Base-by-base conservation (phyloP, 768 basidiomycete genomes). In the Tylopilus subfusipes region DNA sequence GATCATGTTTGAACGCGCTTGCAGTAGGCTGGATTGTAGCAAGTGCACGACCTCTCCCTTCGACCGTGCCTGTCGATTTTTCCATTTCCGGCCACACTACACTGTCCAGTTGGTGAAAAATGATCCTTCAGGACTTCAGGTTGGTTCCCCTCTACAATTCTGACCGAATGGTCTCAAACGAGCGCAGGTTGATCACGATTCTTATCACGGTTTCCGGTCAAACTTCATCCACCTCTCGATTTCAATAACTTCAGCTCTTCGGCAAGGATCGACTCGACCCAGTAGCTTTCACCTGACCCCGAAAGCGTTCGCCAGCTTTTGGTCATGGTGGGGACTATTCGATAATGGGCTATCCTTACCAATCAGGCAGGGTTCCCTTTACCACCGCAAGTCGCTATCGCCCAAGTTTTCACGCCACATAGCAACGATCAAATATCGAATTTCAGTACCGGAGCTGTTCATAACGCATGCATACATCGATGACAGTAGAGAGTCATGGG, bases 211-310 rank as follows among this genome's bases (percentile, higher is more conserved):
- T 9, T 97, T 98, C 70, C 86, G 95, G 33, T 96, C 93, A 6
- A 88, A 98, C 71, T 95, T 92, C 67, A 86, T 98, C 44, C 95
- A 98, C 68, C 79, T 95, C 51, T 93, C 93, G 0, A 78, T 93
- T 38, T 97, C 95, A 2, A 73, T 97, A 60, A 81, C 82, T 24
- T 88, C 89, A 2, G 85, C 85, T 8, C 74, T 83, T 72, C 66
- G 58, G 34, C 59, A 68, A 38, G 69, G 64, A 42, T 50, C 51
- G 33, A 34, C 57, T 9, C 59, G 71, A 33, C 74, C 81, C 31
- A 95, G 86, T 72, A 90, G 81, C 60, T 73, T 98, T 51, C 89
- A 98, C 69, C 80, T 96, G 30, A 90, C 88, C 2, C 92, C 94
- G 0, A 85, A 87, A 59, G 77, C 83, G 3, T 93, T 93, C 62